phyloP scores from a whole-genome alignment of 2,329 filamentous ascomycete genomes.

The Ophiocordyceps robertsii region DNA sequence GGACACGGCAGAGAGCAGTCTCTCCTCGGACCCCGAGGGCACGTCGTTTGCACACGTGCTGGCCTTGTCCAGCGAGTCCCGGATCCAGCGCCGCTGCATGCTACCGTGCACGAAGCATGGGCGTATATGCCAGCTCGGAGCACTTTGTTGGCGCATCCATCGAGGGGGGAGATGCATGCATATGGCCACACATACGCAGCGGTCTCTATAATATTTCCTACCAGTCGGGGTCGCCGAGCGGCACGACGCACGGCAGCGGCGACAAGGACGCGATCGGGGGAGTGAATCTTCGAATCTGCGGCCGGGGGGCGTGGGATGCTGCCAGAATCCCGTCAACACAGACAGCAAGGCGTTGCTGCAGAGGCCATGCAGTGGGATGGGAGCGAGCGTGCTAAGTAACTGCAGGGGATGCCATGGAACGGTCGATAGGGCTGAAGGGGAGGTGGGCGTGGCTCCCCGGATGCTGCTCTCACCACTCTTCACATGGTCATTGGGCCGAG shows the following conservation, averaged over 20 bases:
- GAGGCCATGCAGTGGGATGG: background rate
- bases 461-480: background rate
- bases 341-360: background rate
- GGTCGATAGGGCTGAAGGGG: slow-evolving; percentile 7
- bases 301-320: background rate
- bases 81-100: too few relatives aligned
- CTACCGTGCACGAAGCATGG: background rate
- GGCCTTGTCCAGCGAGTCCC: too few relatives aligned
- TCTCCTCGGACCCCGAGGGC: too few relatives aligned
- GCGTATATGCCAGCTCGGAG: background rate
- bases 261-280: background rate
- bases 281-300: background rate
- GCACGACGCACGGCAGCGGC: slow-evolving; percentile 1
- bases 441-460: slow-evolving; percentile 2
- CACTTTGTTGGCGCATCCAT: background rate
- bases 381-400: background rate
- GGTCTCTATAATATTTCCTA: background rate
- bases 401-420: slow-evolving; percentile 1
- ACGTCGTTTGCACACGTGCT: too few relatives aligned
- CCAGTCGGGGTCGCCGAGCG: slow-evolving; percentile 2
- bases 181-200: background rate
- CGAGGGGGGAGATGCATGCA: background rate
- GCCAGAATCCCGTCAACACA: background rate
- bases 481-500: background rate
- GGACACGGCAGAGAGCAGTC: too few relatives aligned